A percentile compares a stretch with the other conserved stretches of the same genome.
Evolutionary conservation across 768 basidiomycete genomes (phyloP).

Genomic region (Russula sp.): DNA sequence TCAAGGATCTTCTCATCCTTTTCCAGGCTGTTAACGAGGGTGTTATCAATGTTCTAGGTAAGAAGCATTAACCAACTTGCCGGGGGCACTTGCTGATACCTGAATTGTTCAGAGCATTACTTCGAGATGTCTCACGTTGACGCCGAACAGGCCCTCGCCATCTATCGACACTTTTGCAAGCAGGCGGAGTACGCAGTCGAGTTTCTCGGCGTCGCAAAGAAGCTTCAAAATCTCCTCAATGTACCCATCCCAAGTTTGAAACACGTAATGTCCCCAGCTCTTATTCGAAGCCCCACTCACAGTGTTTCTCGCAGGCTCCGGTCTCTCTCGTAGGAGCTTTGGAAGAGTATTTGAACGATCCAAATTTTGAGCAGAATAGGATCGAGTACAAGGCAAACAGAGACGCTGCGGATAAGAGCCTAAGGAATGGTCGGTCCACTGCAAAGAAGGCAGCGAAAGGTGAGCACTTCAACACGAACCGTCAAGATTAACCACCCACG

Average conservation of each 20-base stretch:
- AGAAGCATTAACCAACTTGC: constrained; percentile 33
- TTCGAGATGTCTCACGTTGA: constrained; percentile 98
- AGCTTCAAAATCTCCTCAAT: constrained; percentile 87
- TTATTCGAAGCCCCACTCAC: background rate
- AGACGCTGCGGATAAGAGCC: constrained; percentile 47
- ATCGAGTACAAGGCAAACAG: constrained; percentile 87
- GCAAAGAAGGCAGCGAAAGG: constrained; percentile 29
- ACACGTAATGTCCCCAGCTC: constrained; percentile 49
- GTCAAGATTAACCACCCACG: background rate
- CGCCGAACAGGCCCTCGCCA: constrained; percentile 71
- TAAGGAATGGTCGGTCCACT: constrained; percentile 23
- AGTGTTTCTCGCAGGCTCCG: constrained; percentile 57
- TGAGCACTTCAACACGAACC: constrained; percentile 24
- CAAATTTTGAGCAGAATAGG: constrained; percentile 94
- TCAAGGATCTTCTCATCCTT: constrained; percentile 91
- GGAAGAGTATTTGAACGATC: constrained; percentile 94
- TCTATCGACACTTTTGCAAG: constrained; percentile 92
- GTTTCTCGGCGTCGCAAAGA: constrained; percentile 86
- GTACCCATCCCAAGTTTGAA: constrained; percentile 92
- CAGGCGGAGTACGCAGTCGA: constrained; percentile 93
- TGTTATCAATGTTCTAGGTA: constrained; percentile 74
- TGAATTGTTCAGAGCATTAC: constrained; percentile 65
- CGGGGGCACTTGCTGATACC: constrained; percentile 22
- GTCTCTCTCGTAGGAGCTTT: constrained; percentile 89
- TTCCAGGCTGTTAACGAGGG: constrained; percentile 98